Evolutionary conservation across 202 grass and related monocot genomes (phyloP), one percentile per base, ranked within the genome.

Genomic region (Setaria viridis): DNA sequence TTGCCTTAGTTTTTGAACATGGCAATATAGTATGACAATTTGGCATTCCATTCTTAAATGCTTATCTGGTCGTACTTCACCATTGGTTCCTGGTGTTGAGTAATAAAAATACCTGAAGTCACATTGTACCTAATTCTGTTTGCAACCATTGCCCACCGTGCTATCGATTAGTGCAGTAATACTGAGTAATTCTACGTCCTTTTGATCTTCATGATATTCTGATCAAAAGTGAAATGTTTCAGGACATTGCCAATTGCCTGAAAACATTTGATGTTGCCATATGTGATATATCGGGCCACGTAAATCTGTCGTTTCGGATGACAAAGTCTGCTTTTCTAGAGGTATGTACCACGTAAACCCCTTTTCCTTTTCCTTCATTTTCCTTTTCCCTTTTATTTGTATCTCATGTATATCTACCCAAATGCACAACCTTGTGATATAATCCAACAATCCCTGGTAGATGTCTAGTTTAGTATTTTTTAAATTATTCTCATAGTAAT

Each of bases 291-390:
- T 95, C 96, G 85, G 90, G 90, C 64, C 76, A 90, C 53, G 70
- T 94, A 74, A 99, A 99, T 88, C 80, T 99, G 78, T 76, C 80
- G 54, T 96, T 91, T 83, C 88, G 97, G 49, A 89, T 94, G 82
- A 88, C 80, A 3, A 99, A 72, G 76, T 85, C 90, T 65, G 93
- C 93, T 59, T 91, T 96, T 87, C 3, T 78, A 59, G 97, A 94
- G 97, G 97, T 99, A 89, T 7, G 65, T 86, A 43, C 33, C 32
- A 89, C 3, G 65, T 85, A 62, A 7, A 69, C 68, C 45, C 17
- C 78, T 82, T 72, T 48, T 42, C 43, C 30, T 4, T 70, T 14
- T 62, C n/a, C 11, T 55, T 63, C 6, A 0, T 70, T 37, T 74
- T 56, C 53, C 30, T 77, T 41, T 41, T 25, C 25, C 25, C 25